Evolutionary conservation across 495 filamentous ascomycete genomes (phyloP), one percentile per base, ranked within the genome.

Genomic region (Pyrenula massariospora): DNA sequence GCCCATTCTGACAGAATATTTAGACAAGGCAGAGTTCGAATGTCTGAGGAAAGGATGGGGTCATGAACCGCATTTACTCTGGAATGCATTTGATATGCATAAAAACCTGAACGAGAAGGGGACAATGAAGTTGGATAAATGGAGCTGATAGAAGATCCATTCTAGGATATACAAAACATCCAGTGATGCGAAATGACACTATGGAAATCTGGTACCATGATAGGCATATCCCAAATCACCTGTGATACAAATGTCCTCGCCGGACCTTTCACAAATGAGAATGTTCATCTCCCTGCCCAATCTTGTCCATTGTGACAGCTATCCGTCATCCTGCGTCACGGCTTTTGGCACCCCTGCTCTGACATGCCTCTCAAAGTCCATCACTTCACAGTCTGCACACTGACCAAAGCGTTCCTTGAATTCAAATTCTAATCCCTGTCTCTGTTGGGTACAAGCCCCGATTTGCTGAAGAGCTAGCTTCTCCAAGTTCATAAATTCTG

Each of bases 51-150:
- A 90, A 80, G 90, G 89, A 36, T 87, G 85, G 88, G 89, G 87
- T 48, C 90, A 93, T 69, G 89, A 94, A 75, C 89, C 90, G 22
- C 89, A 94, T 66, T 71, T 93, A 69, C 72, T 95, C 50, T 91
- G 80, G 73, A 83, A 93, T 69, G 73, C 79, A 19, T 94, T 94
- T 70, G 87, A 93, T 68, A 90, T 94, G 89, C 90, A 95, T 70
- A 82, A 85, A 75, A 85, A 87, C 55, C 70, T 96, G 54, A 69
- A 81, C 58, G 82, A 87, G 73, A 82, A 89, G 65, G 89, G 89
- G 21, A 92, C 86, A 58, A 95, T 95, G 91, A 85, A 83, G 71
- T 84, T 89, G 58, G 65, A 71, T 19, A 76, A 68, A 31, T 84
- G 81, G 81, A 73, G 73, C 52, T 77, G 69, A 57, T 23, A 11